Percentiles rank a stretch among this genome's conserved stretches.
Conservation (phyloP, 2,329 filamentous ascomycete species). For the Pseudovirgaria hyperparasitica region DNA sequence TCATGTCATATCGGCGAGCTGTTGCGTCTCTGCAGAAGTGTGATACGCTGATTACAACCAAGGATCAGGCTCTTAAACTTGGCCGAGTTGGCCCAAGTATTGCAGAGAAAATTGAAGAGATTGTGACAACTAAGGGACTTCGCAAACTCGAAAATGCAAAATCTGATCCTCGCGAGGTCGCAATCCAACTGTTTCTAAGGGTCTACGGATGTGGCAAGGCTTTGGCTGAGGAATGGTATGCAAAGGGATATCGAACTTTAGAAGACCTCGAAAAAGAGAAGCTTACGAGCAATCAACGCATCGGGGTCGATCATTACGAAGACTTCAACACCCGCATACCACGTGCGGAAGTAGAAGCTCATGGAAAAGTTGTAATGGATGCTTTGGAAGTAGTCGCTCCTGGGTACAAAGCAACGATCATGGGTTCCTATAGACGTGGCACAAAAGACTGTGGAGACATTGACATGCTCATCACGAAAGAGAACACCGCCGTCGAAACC, state of each 20-base stretch:
- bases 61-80: conserved; percentile 54
- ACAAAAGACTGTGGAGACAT: conserved; percentile 65
- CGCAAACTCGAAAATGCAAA: conserved; percentile 59
- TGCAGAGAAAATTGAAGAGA: conserved; percentile 81
- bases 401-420: conserved; percentile 56
- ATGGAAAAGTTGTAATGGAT: conserved; percentile 51
- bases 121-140: conserved; percentile 60
- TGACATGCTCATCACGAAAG: conserved; percentile 70
- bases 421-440: conserved; percentile 77
- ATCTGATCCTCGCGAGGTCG: conserved; percentile 50
- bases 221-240: conserved; percentile 64
- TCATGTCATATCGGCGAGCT: conserved; percentile 61
- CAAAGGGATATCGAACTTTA: conserved; percentile 60
- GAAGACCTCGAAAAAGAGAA: conserved; percentile 54
- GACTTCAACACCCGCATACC: conserved; percentile 73
- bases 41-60: conserved; percentile 49
- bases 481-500: conserved; percentile 38
- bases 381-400: conserved; percentile 49
- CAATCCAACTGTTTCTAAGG: conserved; percentile 57
- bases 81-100: conserved; percentile 59
- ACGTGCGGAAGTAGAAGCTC: conserved; percentile 57
- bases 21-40: conserved; percentile 62
- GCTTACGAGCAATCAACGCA: conserved; percentile 54
- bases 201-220: conserved; percentile 66
- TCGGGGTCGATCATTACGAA: conserved; percentile 68